These are phyloP conservation scores for Colletotrichum tamarilloi DNA, from an alignment of 2,329 filamentous ascomycete genomes.

Conservation along the genomic window DNA sequence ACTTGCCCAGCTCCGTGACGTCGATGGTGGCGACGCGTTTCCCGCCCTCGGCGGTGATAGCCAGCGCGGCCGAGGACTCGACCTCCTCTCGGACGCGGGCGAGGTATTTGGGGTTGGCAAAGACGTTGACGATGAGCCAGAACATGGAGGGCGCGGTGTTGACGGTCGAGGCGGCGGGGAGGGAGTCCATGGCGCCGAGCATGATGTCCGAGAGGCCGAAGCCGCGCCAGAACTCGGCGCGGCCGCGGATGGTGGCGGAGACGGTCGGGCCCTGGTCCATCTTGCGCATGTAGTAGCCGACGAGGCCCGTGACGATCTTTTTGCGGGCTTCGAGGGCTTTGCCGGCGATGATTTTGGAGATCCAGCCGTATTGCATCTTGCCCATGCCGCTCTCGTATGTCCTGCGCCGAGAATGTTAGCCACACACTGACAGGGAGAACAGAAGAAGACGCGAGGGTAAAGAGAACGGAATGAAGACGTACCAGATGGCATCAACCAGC, in stretches of 20 bases:
- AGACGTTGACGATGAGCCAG: slow-evolving; percentile 49
- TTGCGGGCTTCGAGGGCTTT: slow-evolving; percentile 40
- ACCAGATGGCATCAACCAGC: slow-evolving; percentile 17
- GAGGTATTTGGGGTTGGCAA: slow-evolving; percentile 41
- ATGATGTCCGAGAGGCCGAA: slow-evolving; percentile 43
- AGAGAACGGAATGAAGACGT: fast-evolving
- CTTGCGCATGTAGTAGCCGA: slow-evolving; percentile 43
- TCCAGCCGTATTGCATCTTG: slow-evolving; percentile 20
- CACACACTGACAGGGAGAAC: not conserved
- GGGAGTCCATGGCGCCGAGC: slow-evolving; percentile 44
- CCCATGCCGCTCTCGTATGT: slow-evolving; percentile 11
- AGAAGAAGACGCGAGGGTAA: not conserved
- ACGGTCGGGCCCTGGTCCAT: slow-evolving; percentile 41
- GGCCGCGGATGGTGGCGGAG: slow-evolving; percentile 43
- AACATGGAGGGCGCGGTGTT: slow-evolving; percentile 52
- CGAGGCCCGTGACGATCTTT: slow-evolving; percentile 41
- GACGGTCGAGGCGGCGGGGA: slow-evolving; percentile 43
- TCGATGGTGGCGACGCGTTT: slow-evolving; percentile 44
- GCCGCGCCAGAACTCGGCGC: slow-evolving; percentile 42
- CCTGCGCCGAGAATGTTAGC: not conserved
- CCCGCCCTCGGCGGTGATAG: slow-evolving; percentile 12
- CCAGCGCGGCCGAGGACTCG: slow-evolving; percentile 32
- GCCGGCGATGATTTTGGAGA: slow-evolving; percentile 35
- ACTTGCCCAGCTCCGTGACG: slow-evolving; percentile 47
- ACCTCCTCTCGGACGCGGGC: slow-evolving; percentile 46